Evolutionary conservation across 2,329 filamentous ascomycete genomes (phyloP), one percentile per base, ranked within the genome.

Genomic region (Pseudogymnoascus sp.): DNA sequence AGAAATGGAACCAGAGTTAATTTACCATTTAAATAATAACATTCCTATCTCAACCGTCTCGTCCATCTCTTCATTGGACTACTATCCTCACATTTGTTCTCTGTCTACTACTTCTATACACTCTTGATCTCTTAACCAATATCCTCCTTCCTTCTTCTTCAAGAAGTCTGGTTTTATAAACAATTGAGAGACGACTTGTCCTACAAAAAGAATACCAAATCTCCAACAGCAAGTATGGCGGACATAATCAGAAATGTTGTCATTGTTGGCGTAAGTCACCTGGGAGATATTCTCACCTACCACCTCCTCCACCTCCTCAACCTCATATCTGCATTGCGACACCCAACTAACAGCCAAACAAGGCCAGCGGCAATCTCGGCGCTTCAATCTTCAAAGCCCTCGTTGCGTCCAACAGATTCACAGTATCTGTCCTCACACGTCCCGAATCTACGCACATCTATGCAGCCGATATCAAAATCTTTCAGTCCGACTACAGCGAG

Each of bases 241-340:
- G 39, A 43, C 19, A 12, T 14, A 2, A 23, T 43, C 39, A 43
- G 23, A 23, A 43, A 43, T 23, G 39, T 43, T 23, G 11, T 43
- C 19, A 10, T 43, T 23, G 23, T 43, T 43, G 39, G 39, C 19
- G 39, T 43, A 11, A 43, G 39, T 23, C 39, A 10, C 39, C 39
- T 12, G 19, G n/a, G 10, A 38, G 10, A 43, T 43, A 31, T 63
- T 49, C 26, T 49, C 62, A 8, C 55, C 60, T 60, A 23, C 45
- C 21, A 61, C 52, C 16, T 23, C 38, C 12, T 63, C 52, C 39
- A 38, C 59, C n/a, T 23, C 38, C 12, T 63, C 52, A 29, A 38
- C 59, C n/a, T 52, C 29, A 19, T 39, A 52, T 76, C 19, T 43
- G 4, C 7, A 81, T 64, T 81, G 83, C 68, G 80, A 78, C 3